phyloP scores from a whole-genome alignment of 805 yeast genomes.

The Blastobotrys peoriensis region DNA sequence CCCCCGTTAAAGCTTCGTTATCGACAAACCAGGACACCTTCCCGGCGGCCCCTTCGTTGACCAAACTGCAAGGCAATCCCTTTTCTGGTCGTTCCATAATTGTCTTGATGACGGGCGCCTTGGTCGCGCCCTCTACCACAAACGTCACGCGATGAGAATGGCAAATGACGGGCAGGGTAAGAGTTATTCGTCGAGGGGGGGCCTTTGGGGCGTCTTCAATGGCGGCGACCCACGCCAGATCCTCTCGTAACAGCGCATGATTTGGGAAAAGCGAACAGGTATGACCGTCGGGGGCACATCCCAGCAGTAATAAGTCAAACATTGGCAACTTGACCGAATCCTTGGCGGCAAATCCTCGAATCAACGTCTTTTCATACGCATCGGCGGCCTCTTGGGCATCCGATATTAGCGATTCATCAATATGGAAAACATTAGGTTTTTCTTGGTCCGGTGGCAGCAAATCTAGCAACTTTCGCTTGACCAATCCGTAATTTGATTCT shows the following conservation, averaged over 20 bases:
- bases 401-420: slow-evolving; percentile 63
- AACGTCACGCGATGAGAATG: slow-evolving; percentile 90
- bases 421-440: slow-evolving; percentile 72
- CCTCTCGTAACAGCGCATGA: slow-evolving; percentile 81
- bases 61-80: slow-evolving; percentile 89
- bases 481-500: slow-evolving; percentile 86
- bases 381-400: slow-evolving; percentile 85
- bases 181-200: slow-evolving; percentile 77
- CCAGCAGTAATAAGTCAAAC: slow-evolving; percentile 84
- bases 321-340: slow-evolving; percentile 94
- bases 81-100: slow-evolving; percentile 97
- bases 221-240: slow-evolving; percentile 92
- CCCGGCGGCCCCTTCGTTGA: slow-evolving; percentile 95
- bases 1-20: slow-evolving; percentile 81
- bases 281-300: slow-evolving; percentile 99
- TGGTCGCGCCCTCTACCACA: slow-evolving; percentile 93
- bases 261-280: slow-evolving; percentile 94
- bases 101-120: slow-evolving; percentile 84
- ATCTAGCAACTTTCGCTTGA: slow-evolving; percentile 77
- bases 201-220: slow-evolving; percentile 89
- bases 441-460: slow-evolving; percentile 44
- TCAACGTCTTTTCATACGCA: slow-evolving; percentile 76
- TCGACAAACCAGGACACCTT: slow-evolving; percentile 97
- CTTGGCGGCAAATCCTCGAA: slow-evolving; percentile 89
- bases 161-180: slow-evolving; percentile 90